Base-by-base conservation (phyloP, 768 basidiomycete genomes). In the Termitomyces sp. region DNA sequence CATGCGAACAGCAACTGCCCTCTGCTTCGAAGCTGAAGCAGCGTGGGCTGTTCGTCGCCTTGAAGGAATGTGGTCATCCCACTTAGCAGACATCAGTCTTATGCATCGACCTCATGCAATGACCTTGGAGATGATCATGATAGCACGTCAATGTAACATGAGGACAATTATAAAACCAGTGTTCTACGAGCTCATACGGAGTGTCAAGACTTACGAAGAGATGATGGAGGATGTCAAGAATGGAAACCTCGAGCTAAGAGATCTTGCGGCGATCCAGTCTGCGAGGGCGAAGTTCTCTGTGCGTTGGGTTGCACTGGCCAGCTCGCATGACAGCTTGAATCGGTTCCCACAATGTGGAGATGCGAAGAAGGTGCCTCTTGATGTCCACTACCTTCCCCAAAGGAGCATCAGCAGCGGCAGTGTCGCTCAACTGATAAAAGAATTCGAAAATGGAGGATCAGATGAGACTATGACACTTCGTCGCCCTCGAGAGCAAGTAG, bases 1-100 rank as follows among this genome's bases (percentile, higher is more conserved):
- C 26, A 62, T 77, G 2, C 73, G 75, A 20, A 72, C 72, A 1
- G 59, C 76, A 2, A 67, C 68, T 9, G 59, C 62, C 1, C 74
- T 78, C 27, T 48, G 58, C 0, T 78, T 76, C 58, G 53, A 59
- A 5, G 51, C 48, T 12, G 65, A 71, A 26, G 60, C 64, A 33
- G 63, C 51, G 5, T 75, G 71, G 65, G 72, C 77, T 0, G 52
- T 59, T 4, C 61, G 61, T 22, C 61, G 55, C 8, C 59, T 79
- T 12, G 61, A 69, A 44, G 48, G 51, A 8, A 66, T 70, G 64
- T 79, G 76, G 75, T 63, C 73, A 0, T 20, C 57, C 2, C 55
- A 64, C 24, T 65, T 77, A 27, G 44, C 34, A 0, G 46, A 64
- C 7, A 37, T 77, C 50, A 58, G 65, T 16, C 37, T 57, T 5